These are phyloP conservation scores for Papiliotrema laurentii DNA, from an alignment of 1,284 basidiomycete species.

Conservation along the genomic window DNA sequence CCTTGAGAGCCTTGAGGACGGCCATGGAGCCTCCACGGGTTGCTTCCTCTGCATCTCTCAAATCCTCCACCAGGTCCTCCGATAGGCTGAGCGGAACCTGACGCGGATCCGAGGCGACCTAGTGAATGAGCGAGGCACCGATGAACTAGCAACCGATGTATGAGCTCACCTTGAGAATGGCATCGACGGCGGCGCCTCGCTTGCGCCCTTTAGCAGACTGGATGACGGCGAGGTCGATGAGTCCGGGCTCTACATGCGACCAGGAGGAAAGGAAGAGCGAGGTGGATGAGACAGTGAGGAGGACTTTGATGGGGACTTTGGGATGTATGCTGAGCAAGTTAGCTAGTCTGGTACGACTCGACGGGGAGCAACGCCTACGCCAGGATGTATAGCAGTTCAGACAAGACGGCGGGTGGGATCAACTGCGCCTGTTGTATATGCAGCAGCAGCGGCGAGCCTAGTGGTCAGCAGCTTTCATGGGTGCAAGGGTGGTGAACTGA, in stretches of 20 bases:
- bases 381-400: constrained; percentile 37
- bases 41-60: constrained; percentile 22
- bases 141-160: background rate
- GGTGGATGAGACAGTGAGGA: constrained; percentile 36
- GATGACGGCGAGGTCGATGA: constrained; percentile 33
- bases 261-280: constrained; percentile 25
- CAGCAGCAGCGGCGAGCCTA: constrained; percentile 16
- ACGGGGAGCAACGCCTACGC: constrained; percentile 16
- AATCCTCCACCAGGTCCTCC: constrained; percentile 22
- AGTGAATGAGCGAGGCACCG: background rate
- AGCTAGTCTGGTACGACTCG: background rate
- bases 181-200: constrained; percentile 16
- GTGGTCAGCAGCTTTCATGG: background rate
- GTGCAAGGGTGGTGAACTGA: too few relatives aligned
- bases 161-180: constrained; percentile 27
- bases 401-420: constrained; percentile 18
- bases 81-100: constrained; percentile 16
- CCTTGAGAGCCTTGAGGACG: constrained; percentile 30
- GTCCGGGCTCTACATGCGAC: constrained; percentile 29
- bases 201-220: constrained; percentile 12
- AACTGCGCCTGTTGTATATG: constrained; percentile 38
- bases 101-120: constrained; percentile 9
- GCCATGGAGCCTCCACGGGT: constrained; percentile 25
- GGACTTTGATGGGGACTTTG: constrained; percentile 23
- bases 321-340: constrained; percentile 18